Conservation (phyloP, 2,329 filamentous ascomycete genomes). For the Clarireedia hainanense region DNA sequence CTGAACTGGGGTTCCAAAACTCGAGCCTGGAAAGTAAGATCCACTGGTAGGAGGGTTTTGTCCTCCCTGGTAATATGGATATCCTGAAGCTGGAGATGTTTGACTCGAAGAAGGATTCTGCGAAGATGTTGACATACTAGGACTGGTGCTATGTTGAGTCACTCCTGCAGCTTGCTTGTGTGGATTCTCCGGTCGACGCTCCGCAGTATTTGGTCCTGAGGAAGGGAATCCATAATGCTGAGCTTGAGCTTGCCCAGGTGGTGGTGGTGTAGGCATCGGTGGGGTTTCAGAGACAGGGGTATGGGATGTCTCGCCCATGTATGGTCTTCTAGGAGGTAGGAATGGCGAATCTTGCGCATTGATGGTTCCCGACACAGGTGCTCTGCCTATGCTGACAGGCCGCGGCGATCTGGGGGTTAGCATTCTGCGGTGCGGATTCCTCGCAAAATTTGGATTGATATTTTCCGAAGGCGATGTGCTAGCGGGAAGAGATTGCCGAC, state of each 20-base stretch:
- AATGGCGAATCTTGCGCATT: constrained; percentile 43
- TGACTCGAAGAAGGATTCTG: constrained; percentile 36
- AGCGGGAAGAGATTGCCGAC: constrained; percentile 13
- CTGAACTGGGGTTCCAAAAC: constrained; percentile 22
- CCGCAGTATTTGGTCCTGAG: constrained; percentile 31
- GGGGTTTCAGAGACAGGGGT: constrained; percentile 33
- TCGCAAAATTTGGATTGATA: constrained; percentile 23
- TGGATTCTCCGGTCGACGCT: constrained; percentile 27
- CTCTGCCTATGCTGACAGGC: constrained; percentile 41
- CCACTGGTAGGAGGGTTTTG: constrained; percentile 16
- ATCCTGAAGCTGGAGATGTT: constrained; percentile 30
- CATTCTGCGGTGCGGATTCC: constrained; percentile 18
- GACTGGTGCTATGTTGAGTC: constrained; percentile 35
- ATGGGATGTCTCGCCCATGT: constrained; percentile 35
- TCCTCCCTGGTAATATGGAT: constrained; percentile 19
- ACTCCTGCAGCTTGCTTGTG: constrained; percentile 34
- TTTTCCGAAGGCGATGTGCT: constrained; percentile 19
- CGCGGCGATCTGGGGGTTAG: constrained; percentile 36
- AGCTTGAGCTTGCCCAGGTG: constrained; percentile 13
- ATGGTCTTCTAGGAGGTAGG: constrained; percentile 34
- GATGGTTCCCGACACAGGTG: constrained; percentile 37
- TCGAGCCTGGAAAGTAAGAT: constrained; percentile 27
- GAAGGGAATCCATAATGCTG: constrained; percentile 32
- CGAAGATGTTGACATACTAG: constrained; percentile 39
- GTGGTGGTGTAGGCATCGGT: constrained; percentile 33